phyloP scores from a whole-genome alignment of 768 basidiomycete species.

The Mycena capillaripes region DNA sequence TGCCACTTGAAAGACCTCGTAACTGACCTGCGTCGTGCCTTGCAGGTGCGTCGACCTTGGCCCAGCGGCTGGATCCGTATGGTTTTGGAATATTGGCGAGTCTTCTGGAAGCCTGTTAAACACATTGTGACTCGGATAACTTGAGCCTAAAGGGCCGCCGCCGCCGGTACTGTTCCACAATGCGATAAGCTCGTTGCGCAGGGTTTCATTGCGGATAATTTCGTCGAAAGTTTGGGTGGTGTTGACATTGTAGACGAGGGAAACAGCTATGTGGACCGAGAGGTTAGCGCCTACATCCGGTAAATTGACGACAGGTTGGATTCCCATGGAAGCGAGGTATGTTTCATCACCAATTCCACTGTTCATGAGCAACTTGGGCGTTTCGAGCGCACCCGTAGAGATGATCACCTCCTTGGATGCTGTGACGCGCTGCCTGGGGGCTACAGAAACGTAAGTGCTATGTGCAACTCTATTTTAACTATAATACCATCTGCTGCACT shows the following conservation, averaged over 20 bases:
- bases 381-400: conserved; percentile 52
- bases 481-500: background rate
- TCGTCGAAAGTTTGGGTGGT: conserved; percentile 46
- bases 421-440: conserved; percentile 21
- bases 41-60: conserved; percentile 37
- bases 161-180: conserved; percentile 39
- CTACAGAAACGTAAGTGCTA: background rate
- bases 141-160: conserved; percentile 40
- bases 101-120: conserved; percentile 40
- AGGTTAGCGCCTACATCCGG: conserved; percentile 57
- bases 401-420: conserved; percentile 71
- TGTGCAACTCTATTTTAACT: background rate
- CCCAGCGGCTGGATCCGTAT: conserved; percentile 45
- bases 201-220: conserved; percentile 31
- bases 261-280: conserved; percentile 49
- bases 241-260: conserved; percentile 44
- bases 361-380: conserved; percentile 52
- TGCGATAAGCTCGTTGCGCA: conserved; percentile 33
- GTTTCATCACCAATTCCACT: conserved; percentile 52
- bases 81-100: conserved; percentile 30
- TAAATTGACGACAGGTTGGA: conserved; percentile 45
- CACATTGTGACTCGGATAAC: conserved; percentile 37
- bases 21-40: background rate
- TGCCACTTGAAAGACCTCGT: background rate
- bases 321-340: conserved; percentile 42